Base-by-base conservation (phyloP, 2,329 filamentous ascomycete species). In the Lizonia empirigonia region DNA sequence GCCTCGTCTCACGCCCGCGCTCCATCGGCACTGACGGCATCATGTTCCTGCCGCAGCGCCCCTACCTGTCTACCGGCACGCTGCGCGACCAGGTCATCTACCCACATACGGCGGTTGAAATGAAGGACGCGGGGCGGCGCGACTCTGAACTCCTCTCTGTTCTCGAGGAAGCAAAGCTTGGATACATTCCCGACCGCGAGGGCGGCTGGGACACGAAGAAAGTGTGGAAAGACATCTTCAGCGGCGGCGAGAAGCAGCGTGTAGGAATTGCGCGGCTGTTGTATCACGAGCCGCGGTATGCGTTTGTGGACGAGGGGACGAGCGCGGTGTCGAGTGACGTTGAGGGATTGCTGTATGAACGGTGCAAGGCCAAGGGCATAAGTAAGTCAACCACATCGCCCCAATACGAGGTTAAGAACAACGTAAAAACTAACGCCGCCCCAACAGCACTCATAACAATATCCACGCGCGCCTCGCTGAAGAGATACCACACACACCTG, bases 171-270 rank as follows among this genome's bases (percentile, higher is more conserved):
- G 92, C 92, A 0, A 85, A 85, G 49, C 81, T 99, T 0, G 93
- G 91, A 4, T 97, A 99, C 72, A 82, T 99, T 1, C 90, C 91
- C 1, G 86, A 92, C 39, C 86, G 94, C 13, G 94, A 99, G 78
- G 94, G 94, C 30, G 94, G 94, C 12, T 97, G 91, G 91, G 91
- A 99, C 69, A 94, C 91, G 4, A 84, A 91, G 49, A 97, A 99
- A 75, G 92, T 96, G 70, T 99, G 94, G 94, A 97, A 97, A 76
- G 93, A 97, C 63, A 91, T 99, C 4, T 80, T 99, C n/a, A 93
- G 88, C 59, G 94, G 94, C 30, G 94, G 94, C 10, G 94, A 99
- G 80, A 99, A 99, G 78, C 94, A 99, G 77, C 82, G 94, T 18
- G 90, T 99, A 83, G 91, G 85, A 0, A 91, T 99, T 64, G 93